Conservation (phyloP, 2,329 filamentous ascomycete species). For the Tolypocladium ophioglossoides region DNA sequence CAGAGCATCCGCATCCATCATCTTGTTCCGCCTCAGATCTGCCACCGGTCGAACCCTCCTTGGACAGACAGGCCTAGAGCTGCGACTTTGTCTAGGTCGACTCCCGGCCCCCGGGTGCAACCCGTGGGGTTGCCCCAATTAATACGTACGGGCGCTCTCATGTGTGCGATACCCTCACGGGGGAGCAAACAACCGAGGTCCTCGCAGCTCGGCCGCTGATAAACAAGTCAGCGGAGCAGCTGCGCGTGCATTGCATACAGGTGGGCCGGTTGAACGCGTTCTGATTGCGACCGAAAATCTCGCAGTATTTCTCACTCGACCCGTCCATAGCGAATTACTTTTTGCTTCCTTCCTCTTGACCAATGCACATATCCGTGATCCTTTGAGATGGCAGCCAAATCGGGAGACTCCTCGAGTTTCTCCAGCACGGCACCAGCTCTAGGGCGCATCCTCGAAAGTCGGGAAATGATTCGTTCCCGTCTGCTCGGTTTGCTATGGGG, state of each 20-base stretch:
- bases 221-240: not conserved
- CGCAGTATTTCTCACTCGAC: not conserved
- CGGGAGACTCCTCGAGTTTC: not conserved
- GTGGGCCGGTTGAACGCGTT: not conserved
- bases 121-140: not conserved
- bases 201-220: not conserved
- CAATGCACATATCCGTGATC: not conserved
- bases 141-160: not conserved
- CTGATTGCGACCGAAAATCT: not conserved
- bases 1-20: not conserved
- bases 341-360: not conserved
- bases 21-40: conserved; percentile 2
- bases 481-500: conserved; percentile 1
- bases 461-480: conserved; percentile 4
- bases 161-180: not conserved
- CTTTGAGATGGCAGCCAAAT: not conserved
- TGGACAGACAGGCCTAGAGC: not conserved
- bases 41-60: not conserved
- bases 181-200: not conserved
- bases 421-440: not conserved
- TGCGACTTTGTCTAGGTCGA: not conserved
- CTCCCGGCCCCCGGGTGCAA: not conserved
- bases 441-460: not conserved
- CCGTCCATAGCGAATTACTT: not conserved
- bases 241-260: not conserved